Conservation (phyloP, 352 stramenopile genomes). For the Globisporangium carolinianum region DNA sequence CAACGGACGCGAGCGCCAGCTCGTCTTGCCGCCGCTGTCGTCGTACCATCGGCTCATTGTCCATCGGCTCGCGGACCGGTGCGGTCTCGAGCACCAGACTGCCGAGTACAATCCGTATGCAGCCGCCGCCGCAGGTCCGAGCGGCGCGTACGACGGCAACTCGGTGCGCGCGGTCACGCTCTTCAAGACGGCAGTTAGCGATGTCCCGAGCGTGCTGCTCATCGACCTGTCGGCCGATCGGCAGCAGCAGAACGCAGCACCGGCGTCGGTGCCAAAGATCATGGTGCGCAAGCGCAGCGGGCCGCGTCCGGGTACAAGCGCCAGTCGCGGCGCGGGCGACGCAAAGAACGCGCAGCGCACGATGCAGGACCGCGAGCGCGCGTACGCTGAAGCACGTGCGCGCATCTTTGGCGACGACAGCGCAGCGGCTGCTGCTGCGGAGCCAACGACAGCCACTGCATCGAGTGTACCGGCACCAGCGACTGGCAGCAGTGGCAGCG, state of each 20-base stretch:
- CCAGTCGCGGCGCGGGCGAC: constrained; percentile 20
- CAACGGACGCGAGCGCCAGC: constrained; percentile 52
- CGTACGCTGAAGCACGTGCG: constrained; percentile 92
- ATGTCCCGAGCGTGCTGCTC: constrained; percentile 74
- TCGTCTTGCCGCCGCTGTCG: constrained; percentile 77
- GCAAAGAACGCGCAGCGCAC: constrained; percentile 48
- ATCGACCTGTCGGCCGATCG: constrained; percentile 81
- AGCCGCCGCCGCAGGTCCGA: constrained; percentile 1
- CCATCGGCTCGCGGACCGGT: constrained; percentile 92
- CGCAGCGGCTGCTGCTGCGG: constrained; percentile 10
- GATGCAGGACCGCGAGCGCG: constrained; percentile 90
- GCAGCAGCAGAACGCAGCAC: constrained; percentile 55
- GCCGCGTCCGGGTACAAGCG: constrained; percentile 25
- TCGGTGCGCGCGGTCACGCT: constrained; percentile 82
- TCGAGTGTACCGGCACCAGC: background rate
- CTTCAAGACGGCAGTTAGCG: constrained; percentile 77
- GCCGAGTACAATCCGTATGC: constrained; percentile 57
- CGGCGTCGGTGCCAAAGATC: constrained; percentile 85
- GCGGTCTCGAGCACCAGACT: constrained; percentile 85
- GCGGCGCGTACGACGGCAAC: constrained; percentile 46
- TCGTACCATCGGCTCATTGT: constrained; percentile 88
- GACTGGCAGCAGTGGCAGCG: constrained; percentile 3
- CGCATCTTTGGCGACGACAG: constrained; percentile 88
- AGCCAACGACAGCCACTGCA: constrained; percentile 1
- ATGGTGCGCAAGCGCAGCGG: constrained; percentile 85